Percentiles rank a stretch among this genome's conserved stretches.
Conservation (phyloP, 2,329 filamentous ascomycete species). For the Fusarium veterinarium region DNA sequence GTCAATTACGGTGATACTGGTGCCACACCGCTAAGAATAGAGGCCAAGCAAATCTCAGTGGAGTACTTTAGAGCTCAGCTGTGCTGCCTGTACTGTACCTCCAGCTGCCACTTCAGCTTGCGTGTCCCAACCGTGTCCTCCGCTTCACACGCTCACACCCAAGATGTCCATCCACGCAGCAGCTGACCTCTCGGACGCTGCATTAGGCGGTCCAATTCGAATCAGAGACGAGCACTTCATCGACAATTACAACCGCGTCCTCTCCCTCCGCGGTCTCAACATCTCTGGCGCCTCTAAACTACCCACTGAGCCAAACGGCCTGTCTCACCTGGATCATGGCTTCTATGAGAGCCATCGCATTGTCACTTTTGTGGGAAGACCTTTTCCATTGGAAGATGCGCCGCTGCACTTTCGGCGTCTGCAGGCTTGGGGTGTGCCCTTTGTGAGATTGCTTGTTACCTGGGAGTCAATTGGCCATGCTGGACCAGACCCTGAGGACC, state of each 20-base stretch:
- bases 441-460: slow-evolving; percentile 56
- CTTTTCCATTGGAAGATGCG: slow-evolving; percentile 53
- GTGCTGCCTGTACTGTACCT: neutral
- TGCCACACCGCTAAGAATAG: slow-evolving; percentile 12
- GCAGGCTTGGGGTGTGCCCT: slow-evolving; percentile 53
- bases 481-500: slow-evolving; percentile 48
- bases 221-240: slow-evolving; percentile 48
- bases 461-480: slow-evolving; percentile 55
- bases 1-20: neutral
- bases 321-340: slow-evolving; percentile 54
- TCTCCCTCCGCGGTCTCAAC: slow-evolving; percentile 56
- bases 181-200: slow-evolving; percentile 51
- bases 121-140: slow-evolving; percentile 32
- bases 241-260: slow-evolving; percentile 52
- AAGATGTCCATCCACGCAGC: slow-evolving; percentile 43
- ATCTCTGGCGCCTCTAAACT: slow-evolving; percentile 56
- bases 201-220: slow-evolving; percentile 48
- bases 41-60: slow-evolving; percentile 30
- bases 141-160: slow-evolving; percentile 9
- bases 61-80: slow-evolving; percentile 15
- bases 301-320: slow-evolving; percentile 51
- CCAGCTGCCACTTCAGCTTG: slow-evolving; percentile 12
- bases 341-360: slow-evolving; percentile 55
- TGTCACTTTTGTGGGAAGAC: slow-evolving; percentile 54
- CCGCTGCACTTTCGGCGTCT: slow-evolving; percentile 54